Percentiles rank a stretch among this genome's conserved stretches.
Conservation (phyloP, 2,329 filamentous ascomycete species). For the Hypoxylon sp. region DNA sequence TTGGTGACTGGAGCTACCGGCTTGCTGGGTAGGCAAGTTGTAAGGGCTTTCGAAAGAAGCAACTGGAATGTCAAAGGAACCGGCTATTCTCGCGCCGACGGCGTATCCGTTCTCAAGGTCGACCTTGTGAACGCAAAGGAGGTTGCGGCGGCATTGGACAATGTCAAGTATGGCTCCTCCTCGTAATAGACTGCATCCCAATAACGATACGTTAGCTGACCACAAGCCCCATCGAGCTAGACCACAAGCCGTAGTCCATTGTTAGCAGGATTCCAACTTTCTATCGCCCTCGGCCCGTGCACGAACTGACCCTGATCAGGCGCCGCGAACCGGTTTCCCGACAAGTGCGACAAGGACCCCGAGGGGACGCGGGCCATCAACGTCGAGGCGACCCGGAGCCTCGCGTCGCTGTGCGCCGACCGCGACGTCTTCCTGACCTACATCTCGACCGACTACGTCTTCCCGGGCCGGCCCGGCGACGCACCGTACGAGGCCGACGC, state of each 20-base stretch:
- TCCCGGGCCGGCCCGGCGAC: conserved; percentile 76
- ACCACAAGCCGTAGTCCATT: conserved; percentile 82
- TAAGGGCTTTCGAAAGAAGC: conserved; percentile 70
- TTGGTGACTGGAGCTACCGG: conserved; percentile 87
- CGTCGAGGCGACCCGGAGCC: conserved; percentile 70
- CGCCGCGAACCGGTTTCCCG: conserved; percentile 87
- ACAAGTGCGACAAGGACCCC: conserved; percentile 83
- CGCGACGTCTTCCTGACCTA: conserved; percentile 73
- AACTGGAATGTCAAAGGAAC: conserved; percentile 77
- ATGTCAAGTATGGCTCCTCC: conserved; percentile 61
- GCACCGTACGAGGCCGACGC: conserved; percentile 79
- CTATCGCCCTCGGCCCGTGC: not conserved
- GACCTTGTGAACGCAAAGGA: conserved; percentile 58
- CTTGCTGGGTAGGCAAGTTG: conserved; percentile 80
- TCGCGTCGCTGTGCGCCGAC: conserved; percentile 71
- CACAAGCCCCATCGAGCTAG: conserved; percentile 50
- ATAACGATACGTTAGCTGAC: conserved; percentile 17
- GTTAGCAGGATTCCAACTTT: conserved; percentile 58
- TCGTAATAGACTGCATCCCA: not conserved
- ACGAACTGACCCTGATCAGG: conserved; percentile 55
- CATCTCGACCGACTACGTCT: conserved; percentile 85
- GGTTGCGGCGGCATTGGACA: conserved; percentile 59
- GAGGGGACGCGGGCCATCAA: conserved; percentile 78
- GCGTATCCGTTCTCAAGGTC: conserved; percentile 70
- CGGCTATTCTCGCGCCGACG: conserved; percentile 76